Conservation (phyloP, 805 yeast species). For the Myxozyma udenii region DNA sequence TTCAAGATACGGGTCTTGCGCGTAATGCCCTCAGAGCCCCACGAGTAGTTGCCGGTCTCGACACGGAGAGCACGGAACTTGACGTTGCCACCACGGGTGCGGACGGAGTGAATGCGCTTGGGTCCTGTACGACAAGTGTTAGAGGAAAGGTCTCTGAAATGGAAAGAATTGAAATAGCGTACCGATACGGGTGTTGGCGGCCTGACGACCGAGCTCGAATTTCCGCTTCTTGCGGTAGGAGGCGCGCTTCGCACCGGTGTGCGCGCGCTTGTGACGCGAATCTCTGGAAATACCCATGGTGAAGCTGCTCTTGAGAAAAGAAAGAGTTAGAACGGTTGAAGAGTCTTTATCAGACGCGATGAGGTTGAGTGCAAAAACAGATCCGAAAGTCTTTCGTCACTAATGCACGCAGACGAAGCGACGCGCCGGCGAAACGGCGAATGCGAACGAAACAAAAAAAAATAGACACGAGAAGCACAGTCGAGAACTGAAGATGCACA, state of each 20-base stretch:
- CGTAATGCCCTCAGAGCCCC: constrained; percentile 99
- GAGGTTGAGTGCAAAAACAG: too few relatives aligned
- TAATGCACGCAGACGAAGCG: too few relatives aligned
- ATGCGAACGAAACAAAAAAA: too few relatives aligned
- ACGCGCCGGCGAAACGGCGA: too few relatives aligned
- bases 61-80: constrained; percentile 99
- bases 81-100: constrained; percentile 99
- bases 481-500: too few relatives aligned
- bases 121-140: constrained; percentile 47
- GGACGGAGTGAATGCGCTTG: constrained; percentile 98
- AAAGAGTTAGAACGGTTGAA: not conserved
- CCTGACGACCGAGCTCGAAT: constrained; percentile 99
- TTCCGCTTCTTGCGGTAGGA: constrained; percentile 99
- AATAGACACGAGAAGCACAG: too few relatives aligned
- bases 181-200: constrained; percentile 97
- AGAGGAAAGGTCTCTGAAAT: not conserved
- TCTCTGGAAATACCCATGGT: constrained; percentile 99
- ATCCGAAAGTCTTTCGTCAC: too few relatives aligned
- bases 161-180: not conserved
- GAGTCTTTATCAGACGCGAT: too few relatives aligned
- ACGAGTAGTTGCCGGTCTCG: constrained; percentile 94
- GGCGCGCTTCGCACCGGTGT: constrained; percentile 99
- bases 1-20: constrained; percentile 98
- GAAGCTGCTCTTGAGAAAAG: constrained; percentile 13
- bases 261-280: constrained; percentile 99